phyloP scores from a whole-genome alignment of 169 alveolate genomes.

The Besnoitia besnoiti region DNA sequence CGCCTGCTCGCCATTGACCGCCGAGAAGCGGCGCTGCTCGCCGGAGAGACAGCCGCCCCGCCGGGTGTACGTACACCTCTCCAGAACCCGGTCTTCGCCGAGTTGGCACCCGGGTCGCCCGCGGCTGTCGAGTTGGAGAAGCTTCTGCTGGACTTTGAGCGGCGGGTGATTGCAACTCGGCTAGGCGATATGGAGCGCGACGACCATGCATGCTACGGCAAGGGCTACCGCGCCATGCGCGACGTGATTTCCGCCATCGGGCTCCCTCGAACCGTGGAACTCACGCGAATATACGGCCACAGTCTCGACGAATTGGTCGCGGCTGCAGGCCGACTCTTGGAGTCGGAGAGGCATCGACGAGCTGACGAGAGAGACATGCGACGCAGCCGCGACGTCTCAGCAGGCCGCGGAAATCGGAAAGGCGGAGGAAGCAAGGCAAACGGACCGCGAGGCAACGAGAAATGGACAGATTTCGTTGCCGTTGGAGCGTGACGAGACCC shows the following conservation, averaged over 20 bases:
- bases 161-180: not conserved
- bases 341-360: not conserved
- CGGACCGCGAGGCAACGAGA: too few relatives aligned
- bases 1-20: not conserved
- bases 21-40: not conserved
- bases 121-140: not conserved
- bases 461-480: too few relatives aligned
- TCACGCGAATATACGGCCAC: not conserved
- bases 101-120: not conserved
- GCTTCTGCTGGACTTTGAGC: not conserved
- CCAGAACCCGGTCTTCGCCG: not conserved
- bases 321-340: not conserved
- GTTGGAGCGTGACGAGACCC: too few relatives aligned
- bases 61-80: not conserved
- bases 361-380: not conserved
- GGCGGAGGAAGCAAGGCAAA: too few relatives aligned
- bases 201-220: constrained; percentile 5
- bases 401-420: not conserved
- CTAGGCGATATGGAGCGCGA: constrained; percentile 25
- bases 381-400: not conserved
- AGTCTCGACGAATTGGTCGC: not conserved
- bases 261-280: not conserved
- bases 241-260: not conserved
- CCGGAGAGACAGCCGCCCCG: not conserved
- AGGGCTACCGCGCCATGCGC: constrained; percentile 21